These are phyloP conservation scores for Fusarium luffae DNA, from an alignment of 2,329 filamentous ascomycete genomes.

Conservation along the genomic window DNA sequence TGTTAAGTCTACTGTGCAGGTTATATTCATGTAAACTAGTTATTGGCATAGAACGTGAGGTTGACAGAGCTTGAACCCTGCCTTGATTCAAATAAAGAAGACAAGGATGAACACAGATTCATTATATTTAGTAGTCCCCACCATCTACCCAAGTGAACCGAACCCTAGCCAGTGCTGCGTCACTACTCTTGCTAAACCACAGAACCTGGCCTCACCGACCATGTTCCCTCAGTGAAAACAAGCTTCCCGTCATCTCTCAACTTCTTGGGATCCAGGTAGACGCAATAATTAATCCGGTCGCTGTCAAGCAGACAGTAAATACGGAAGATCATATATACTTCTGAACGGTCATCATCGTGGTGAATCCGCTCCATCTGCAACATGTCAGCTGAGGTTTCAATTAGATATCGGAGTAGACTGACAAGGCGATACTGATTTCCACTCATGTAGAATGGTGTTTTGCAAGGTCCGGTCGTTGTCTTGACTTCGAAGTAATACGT, in stretches of 20 bases:
- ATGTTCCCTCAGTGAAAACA: not conserved
- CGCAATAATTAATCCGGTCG: not conserved
- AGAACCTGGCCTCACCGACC: not conserved
- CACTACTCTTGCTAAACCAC: too few relatives aligned
- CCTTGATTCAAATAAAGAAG: too few relatives aligned
- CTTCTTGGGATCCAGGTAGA: not conserved
- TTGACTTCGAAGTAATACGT: constrained; percentile 64
- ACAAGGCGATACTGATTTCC: constrained; percentile 5
- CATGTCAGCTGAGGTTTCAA: rapidly evolving
- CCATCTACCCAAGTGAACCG: too few relatives aligned
- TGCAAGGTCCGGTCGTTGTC: constrained; percentile 53
- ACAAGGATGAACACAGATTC: too few relatives aligned
- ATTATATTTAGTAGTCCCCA: too few relatives aligned
- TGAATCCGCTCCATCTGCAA: constrained; percentile 2
- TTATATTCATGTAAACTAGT: too few relatives aligned
- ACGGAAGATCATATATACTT: constrained; percentile 12
- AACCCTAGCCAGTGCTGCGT: too few relatives aligned
- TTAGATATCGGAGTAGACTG: rapidly evolving
- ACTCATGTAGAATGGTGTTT: constrained; percentile 6
- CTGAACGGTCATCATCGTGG: not conserved
- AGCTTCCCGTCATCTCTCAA: not conserved
- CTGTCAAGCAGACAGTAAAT: not conserved
- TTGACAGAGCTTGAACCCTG: too few relatives aligned
- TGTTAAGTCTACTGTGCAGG: too few relatives aligned
- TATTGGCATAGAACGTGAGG: too few relatives aligned